Base-by-base conservation (phyloP, 2,329 filamentous ascomycete species). In the Exophiala aquamarina region DNA sequence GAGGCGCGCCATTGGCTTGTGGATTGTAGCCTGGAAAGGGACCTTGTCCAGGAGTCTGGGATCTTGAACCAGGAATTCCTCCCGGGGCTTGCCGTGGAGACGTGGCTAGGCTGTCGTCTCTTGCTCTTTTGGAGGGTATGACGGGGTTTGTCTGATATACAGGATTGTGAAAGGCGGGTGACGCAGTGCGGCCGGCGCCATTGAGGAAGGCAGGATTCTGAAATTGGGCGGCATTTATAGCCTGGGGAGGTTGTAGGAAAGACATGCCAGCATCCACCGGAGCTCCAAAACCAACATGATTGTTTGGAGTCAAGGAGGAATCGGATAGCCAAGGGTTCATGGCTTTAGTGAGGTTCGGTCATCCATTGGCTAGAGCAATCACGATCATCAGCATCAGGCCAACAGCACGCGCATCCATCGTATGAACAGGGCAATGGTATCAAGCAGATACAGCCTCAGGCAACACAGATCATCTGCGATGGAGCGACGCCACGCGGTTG, bases 1-100 rank as follows among this genome's bases (percentile, higher is more conserved):
- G 80, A 63, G 80, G 81, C 61, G 77, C 79, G 39, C 76, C 75
- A 66, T 84, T 83, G 54, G 74, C 72, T 61, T 79, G 80, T 50
- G 76, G 78, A 63, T 84, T 87, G 66, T 85, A 92, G 56, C 82
- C 82, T 20, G 84, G 75, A 60, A 84, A 91, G 42, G 79, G 78
- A 54, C 83, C 79, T 64, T 92, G 88, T 61, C 89, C 87, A 26
- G 92, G 92, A 21, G 92, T 97, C 65, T 95, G 91, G 60, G 92
- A 92, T 69, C 92, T 88, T 70, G 92, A 94, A 18, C 82, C 83
- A 39, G 88, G 86, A 21, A 89, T 70, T 70, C 87, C 87, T 56
- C 81, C 82, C 4, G 85, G 80, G 46, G 85, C 83, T 63, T 85
- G 87, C 62, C 84, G 80, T 43, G 92, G 90, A 23, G 90, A 94